Percentiles rank a stretch among this genome's conserved stretches.
These are phyloP conservation scores for Mycena haematopus DNA, from an alignment of 768 basidiomycete species.

Conservation along the genomic window DNA sequence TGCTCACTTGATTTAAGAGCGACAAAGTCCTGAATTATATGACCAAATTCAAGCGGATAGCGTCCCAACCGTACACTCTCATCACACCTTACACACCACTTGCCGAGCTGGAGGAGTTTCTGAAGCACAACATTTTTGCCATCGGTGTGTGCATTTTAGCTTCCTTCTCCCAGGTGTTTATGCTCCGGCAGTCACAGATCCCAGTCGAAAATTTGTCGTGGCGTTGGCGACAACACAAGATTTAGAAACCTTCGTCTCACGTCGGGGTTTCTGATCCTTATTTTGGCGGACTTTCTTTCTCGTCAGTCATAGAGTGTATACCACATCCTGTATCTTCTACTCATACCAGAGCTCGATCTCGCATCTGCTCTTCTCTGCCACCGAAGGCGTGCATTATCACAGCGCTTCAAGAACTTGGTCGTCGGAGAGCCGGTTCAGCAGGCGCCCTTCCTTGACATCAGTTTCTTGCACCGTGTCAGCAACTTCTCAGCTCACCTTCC, in stretches of 20 bases:
- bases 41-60: conserved; percentile 73
- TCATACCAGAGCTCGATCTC: conserved; percentile 12
- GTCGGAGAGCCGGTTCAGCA: conserved; percentile 7
- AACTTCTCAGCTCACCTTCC: conserved; percentile 32
- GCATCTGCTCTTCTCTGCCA: neutral
- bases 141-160: conserved; percentile 54
- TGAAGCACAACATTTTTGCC: conserved; percentile 75
- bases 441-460: conserved; percentile 29
- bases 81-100: conserved; percentile 85
- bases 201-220: conserved; percentile 80
- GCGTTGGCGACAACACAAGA: conserved; percentile 82
- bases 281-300: neutral
- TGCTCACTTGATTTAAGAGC: conserved; percentile 46
- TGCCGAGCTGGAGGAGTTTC: conserved; percentile 81
- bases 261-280: conserved; percentile 46
- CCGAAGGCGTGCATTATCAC: neutral
- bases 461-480: conserved; percentile 31
- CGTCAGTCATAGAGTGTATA: conserved; percentile 20
- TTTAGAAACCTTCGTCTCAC: conserved; percentile 65
- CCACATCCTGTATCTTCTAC: conserved; percentile 20
- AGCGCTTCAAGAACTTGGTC: conserved; percentile 1
- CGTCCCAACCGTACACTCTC: conserved; percentile 71
- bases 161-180: conserved; percentile 3
- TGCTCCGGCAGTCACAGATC: conserved; percentile 75
- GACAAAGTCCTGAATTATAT: conserved; percentile 77